These are phyloP conservation scores for Ormosia emarginata DNA, from an alignment of 306 rosid genomes.

Conservation along the genomic window DNA sequence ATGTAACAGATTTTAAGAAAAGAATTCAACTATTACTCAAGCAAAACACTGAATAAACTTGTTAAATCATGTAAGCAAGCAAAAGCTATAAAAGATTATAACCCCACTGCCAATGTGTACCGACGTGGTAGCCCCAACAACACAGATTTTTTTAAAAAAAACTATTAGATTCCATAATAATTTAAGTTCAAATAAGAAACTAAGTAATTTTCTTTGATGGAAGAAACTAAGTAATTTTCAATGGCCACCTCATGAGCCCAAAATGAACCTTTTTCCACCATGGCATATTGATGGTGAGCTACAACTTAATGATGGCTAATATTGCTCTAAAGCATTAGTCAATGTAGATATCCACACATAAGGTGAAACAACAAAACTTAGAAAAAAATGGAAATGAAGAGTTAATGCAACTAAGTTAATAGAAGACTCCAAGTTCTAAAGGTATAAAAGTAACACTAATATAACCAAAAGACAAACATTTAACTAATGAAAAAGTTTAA, in stretches of 20 bases:
- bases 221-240: constrained; percentile 24
- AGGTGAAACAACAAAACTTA: not conserved
- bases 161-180: constrained; percentile 50
- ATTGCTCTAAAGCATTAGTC: constrained; percentile 50
- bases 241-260: constrained; percentile 95
- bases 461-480: no score
- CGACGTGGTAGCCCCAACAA: constrained; percentile 29
- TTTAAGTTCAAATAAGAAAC: no score
- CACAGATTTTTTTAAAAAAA: constrained; percentile 20
- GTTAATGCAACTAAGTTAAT: no score
- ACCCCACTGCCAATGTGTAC: constrained; percentile 82
- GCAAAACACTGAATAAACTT: no score
- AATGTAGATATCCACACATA: constrained; percentile 64
- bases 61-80: no score
- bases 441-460: no score
- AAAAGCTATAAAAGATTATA: constrained; percentile 42
- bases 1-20: no score
- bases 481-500: no score
- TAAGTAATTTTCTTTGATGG: no score
- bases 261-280: constrained; percentile 76
- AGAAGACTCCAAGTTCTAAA: no score
- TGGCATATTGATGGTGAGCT: constrained; percentile 54
- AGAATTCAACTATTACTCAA: no score
- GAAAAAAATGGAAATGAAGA: no score
- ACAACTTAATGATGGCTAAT: constrained; percentile 92